Evolutionary conservation across 345 rosid genomes (phyloP).

Genomic region (Lepidium sativum): DNA sequence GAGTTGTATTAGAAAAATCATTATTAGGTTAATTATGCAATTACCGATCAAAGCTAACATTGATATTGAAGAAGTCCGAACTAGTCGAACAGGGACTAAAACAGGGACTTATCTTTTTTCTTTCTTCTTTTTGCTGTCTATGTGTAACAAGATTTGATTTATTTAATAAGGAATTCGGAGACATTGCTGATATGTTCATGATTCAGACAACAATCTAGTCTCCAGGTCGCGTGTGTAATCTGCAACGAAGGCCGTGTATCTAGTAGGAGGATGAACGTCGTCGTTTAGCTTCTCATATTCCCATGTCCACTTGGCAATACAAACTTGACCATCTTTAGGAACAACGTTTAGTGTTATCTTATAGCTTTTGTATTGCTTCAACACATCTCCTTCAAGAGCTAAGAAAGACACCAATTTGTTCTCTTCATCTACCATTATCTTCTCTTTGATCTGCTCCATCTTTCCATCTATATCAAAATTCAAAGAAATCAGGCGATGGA

Average conservation of each 20-base stretch:
- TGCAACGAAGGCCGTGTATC: conserved; percentile 11
- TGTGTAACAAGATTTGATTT: not conserved
- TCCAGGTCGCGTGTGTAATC: conserved; percentile 21
- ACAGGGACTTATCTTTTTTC: not conserved
- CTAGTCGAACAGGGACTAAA: not conserved
- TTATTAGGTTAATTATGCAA: too few relatives aligned
- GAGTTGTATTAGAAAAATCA: too few relatives aligned
- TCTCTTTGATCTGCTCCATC: conserved; percentile 19
- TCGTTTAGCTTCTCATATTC: conserved; percentile 15
- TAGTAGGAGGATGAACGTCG: conserved; percentile 12
- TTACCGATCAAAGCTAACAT: not conserved
- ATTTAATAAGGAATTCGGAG: not conserved
- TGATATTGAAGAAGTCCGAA: not conserved
- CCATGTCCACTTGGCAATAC: conserved; percentile 22
- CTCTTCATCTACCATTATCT: conserved; percentile 12
- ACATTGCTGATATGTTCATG: not conserved
- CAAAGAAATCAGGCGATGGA: not conserved
- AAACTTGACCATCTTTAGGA: conserved; percentile 2
- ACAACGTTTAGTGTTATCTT: conserved; percentile 15
- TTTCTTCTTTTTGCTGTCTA: not conserved
- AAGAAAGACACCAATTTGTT: conserved; percentile 11
- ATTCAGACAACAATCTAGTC: conserved; percentile 14
- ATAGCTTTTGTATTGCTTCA: conserved; percentile 22
- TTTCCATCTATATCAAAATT: conserved; percentile 5
- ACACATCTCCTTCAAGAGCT: conserved; percentile 23